These are phyloP conservation scores for Xylaria sp. DNA, from an alignment of 2,329 filamentous ascomycete genomes.

Conservation along the genomic window DNA sequence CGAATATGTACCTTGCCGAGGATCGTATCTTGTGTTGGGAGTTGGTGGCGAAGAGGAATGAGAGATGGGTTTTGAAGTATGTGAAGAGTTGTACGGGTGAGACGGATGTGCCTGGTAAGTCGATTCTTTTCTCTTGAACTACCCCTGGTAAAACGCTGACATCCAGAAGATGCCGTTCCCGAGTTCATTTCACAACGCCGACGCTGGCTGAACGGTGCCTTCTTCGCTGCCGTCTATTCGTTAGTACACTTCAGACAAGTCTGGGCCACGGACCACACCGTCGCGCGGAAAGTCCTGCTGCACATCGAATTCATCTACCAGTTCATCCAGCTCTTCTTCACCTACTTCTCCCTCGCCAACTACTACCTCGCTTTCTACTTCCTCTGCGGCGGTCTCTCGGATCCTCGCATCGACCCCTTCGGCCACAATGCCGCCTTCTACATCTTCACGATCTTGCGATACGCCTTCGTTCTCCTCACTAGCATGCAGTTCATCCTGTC, in stretches of 20 bases:
- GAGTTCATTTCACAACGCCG: constrained; percentile 96
- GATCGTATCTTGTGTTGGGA: constrained; percentile 97
- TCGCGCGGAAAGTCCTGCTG: constrained; percentile 82
- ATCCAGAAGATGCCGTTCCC: constrained; percentile 69
- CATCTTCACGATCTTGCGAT: constrained; percentile 83
- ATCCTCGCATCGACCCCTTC: constrained; percentile 79
- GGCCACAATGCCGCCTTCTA: constrained; percentile 77
- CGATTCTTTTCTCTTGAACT: not conserved
- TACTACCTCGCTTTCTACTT: constrained; percentile 99
- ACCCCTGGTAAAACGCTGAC: constrained; percentile 28
- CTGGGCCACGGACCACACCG: constrained; percentile 85
- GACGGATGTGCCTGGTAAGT: constrained; percentile 90
- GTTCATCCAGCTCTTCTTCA: constrained; percentile 86
- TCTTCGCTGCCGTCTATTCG: constrained; percentile 97
- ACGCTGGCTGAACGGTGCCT: constrained; percentile 96
- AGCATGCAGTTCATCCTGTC: constrained; percentile 93
- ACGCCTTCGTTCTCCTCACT: constrained; percentile 80
- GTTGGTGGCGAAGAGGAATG: constrained; percentile 87
- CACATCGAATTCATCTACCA: constrained; percentile 97
- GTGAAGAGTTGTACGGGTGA: constrained; percentile 95
- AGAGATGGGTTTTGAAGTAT: constrained; percentile 96
- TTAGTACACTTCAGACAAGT: constrained; percentile 92
- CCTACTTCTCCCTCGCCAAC: constrained; percentile 96
- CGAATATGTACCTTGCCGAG: constrained; percentile 98
- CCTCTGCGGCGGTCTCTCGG: constrained; percentile 82